These are phyloP conservation scores for Trametes villosa DNA, from an alignment of 768 basidiomycete species.

Conservation along the genomic window DNA sequence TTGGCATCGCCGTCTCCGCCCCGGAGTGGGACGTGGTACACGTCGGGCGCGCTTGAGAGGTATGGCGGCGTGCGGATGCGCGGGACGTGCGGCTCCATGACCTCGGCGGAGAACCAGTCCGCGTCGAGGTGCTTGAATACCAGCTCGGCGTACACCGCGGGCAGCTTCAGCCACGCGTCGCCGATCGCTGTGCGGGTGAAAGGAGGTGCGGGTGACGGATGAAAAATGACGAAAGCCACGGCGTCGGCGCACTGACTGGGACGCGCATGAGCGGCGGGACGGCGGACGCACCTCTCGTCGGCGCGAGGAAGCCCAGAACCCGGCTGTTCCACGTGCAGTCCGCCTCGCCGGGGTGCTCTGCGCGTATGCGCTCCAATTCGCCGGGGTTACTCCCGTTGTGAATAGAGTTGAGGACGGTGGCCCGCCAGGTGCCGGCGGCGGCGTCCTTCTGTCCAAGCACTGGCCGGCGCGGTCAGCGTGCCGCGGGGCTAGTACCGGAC, in stretches of 20 bases:
- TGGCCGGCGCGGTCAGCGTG: slow-evolving; percentile 17
- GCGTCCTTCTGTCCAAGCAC: slow-evolving; percentile 52
- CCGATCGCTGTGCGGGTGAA: slow-evolving; percentile 35
- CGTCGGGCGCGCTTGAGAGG: slow-evolving; percentile 46
- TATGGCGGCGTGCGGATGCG: slow-evolving; percentile 53
- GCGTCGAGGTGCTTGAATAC: slow-evolving; percentile 42
- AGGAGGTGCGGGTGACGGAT: background rate
- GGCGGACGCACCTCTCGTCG: slow-evolving; percentile 66
- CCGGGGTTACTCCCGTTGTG: slow-evolving; percentile 73
- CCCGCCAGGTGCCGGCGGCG: slow-evolving; percentile 55
- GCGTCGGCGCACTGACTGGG: background rate
- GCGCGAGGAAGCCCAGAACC: slow-evolving; percentile 77
- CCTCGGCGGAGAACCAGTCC: slow-evolving; percentile 40
- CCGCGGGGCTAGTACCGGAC: background rate
- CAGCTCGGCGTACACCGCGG: slow-evolving; percentile 36
- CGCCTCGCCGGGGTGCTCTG: slow-evolving; percentile 70
- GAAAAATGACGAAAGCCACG: slow-evolving; percentile 1
- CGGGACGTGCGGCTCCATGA: slow-evolving; percentile 33
- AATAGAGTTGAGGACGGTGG: slow-evolving; percentile 61
- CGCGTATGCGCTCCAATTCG: slow-evolving; percentile 65
- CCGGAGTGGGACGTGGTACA: slow-evolving; percentile 37
- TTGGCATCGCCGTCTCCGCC: background rate
- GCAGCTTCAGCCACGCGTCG: slow-evolving; percentile 44
- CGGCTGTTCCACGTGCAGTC: slow-evolving; percentile 69
- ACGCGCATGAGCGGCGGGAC: slow-evolving; percentile 1